Evolutionary conservation across 1,284 basidiomycete genomes (phyloP).

Genomic region (Psilocybe mexicana): DNA sequence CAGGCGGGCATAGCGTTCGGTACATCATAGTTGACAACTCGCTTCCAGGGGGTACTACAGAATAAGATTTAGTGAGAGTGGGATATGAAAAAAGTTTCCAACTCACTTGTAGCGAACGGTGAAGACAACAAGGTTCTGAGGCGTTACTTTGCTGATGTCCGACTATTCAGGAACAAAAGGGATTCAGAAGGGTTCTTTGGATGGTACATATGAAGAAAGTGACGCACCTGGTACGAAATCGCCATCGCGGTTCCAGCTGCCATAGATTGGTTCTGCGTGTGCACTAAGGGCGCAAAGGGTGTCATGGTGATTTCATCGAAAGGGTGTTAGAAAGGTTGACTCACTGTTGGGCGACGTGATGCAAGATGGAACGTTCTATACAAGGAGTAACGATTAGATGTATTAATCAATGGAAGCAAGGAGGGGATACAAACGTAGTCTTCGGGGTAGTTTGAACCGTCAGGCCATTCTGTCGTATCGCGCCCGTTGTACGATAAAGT

Average conservation of each 20-base stretch:
- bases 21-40: conserved; percentile 43
- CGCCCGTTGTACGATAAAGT: conserved; percentile 38
- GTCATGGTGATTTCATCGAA: neutral
- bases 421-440: conserved; percentile 31
- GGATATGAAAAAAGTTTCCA: neutral
- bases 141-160: conserved; percentile 33
- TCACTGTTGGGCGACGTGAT: conserved; percentile 41
- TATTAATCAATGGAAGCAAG: neutral
- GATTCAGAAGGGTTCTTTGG: neutral
- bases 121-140: conserved; percentile 32
- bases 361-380: conserved; percentile 34
- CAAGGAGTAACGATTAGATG: neutral
- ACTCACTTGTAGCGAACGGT: conserved; percentile 24
- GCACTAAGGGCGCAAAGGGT: conserved; percentile 31
- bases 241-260: conserved; percentile 48
- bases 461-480: conserved; percentile 38
- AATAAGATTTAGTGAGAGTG: neutral
- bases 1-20: conserved; percentile 48
- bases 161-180: conserved; percentile 28
- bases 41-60: conserved; percentile 48
- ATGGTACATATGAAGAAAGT: neutral
- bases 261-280: conserved; percentile 42
- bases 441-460: conserved; percentile 38
- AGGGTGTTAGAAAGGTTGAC: conserved; percentile 10
- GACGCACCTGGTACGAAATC: conserved; percentile 42